Base-by-base conservation (phyloP, 352 stramenopile species). In the Pythium myriotylum region DNA sequence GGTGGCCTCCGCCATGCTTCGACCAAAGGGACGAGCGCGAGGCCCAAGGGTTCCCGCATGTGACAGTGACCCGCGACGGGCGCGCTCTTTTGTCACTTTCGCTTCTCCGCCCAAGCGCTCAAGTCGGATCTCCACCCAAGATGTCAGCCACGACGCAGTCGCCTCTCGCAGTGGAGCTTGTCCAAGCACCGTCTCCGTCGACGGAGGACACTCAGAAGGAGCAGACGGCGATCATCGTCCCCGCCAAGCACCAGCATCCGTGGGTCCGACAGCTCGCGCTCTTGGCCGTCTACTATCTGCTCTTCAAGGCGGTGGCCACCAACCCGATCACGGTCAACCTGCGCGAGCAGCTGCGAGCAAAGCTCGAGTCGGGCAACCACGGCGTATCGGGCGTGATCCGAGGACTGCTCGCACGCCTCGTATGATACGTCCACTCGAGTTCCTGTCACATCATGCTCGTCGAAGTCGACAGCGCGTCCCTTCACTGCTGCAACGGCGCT, bases 271-370 rank as follows among this genome's bases (percentile, higher is more conserved):
- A 56, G 51, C 35, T 60, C 4, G 42, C 33, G 12, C n/a, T 67
- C 7, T 40, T 48, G 22, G 23, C 41, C n/a, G 14, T 67, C 3
- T 67, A 67, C 59, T 59, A 54, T 20, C 22, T 67, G 10, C 20
- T 60, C 14, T 39, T 67, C 59, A 67, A 67, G 59, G 59, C 59
- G 1, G 43, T 27, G 1, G 32, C 29, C 6, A 49, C 58, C 22
- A 65, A 59, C 40, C 58, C 58, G 2, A 59, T 65, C 22, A 10
- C 49, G 0, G 29, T 22, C 20, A 54, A 59, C 49, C 32, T 65
- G 1, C 48, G 41, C 19, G 48, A 65, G 4, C 50, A 65, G 26
- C 42, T 65, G 2, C 58, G 58, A 7, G 42, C 32, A 22, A 65
- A 65, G 29, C 58, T 57, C 27, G 13, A 33, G 12, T 33, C 58